Evolutionary conservation across 2,329 filamentous ascomycete genomes (phyloP), one percentile per base, ranked within the genome.

Genomic region (Sphaerulina vaccinii): DNA sequence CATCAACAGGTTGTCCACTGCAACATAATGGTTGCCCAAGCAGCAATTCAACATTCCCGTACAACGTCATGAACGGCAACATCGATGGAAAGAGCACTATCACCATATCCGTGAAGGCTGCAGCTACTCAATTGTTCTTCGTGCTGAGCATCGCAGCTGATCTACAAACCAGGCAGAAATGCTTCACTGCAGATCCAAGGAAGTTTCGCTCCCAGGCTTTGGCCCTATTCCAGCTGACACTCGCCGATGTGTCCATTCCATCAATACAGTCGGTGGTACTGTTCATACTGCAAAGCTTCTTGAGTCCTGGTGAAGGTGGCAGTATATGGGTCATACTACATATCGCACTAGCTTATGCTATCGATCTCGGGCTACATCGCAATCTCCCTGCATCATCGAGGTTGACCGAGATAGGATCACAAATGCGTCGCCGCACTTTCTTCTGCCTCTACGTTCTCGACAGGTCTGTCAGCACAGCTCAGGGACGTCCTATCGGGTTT

Each of bases 401-500:
- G 5, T 23, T 35, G 11, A 29, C 37, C 8, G 16, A 16, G 11
- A 23, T 18, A 8, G 18, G 21, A 6, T 22, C 24, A 11, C 46
- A 49, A 29, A 49, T 49, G 46, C 46, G 46, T 9, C 21, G 46
- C 16, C 18, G 46, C 4, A 13, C 29, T 11, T 49, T 49, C 23
- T 23, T 49, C 23, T 42, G 46, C 29, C 37, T 49, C 3, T 49
- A 49, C 29, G 38, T 21, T 11, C 38, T 49, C 2, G 46, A 49
- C 21, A 52, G 50, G 16, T 48, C n/a, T 19, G 33, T 52, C 9
- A 48, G 43, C 18, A 48, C 44, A 3, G 39, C 42, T 5, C 43
- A 52, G 24, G 50, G 50, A 13, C 22, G 50, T 9, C 50, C 50
- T 16, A 13, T 52, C n/a, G 43, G 50, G 16, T 52, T 52, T 49